Evolutionary conservation across 257 asterid species (phyloP), one percentile per base, ranked within the genome.

Genomic region (Mentha longifolia): DNA sequence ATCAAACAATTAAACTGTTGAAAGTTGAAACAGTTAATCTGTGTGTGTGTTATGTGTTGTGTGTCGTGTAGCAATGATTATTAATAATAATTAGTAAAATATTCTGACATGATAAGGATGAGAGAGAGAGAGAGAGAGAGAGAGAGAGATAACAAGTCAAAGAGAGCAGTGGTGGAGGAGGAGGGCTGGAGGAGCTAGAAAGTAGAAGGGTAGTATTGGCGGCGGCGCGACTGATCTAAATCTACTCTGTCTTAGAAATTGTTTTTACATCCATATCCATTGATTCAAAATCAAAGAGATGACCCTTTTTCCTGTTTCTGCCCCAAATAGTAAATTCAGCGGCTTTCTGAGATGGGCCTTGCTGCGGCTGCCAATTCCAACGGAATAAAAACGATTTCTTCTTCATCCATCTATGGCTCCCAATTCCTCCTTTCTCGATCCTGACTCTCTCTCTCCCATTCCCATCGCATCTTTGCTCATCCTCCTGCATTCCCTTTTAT

Each of bases 401-500:
- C 43, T 11, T 28, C 50, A 35, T 59, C 31, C 15, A 56, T 16
- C 28, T 3, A 78, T 80, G 20, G 15, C 59, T 86, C 57, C 85
- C 81, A 45, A 68, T 72, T 61, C 75, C n/a, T n/a, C n/a, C 56
- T 62, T 75, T 59, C n/a, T 2, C 9, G 42, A 12, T 47, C 11
- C 72, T 73, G 37, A 54, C 46, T 19, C 67, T 37, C 42, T n/a
- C 39, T 12, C 73, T 39, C n/a, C 70, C 57, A 51, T 70, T 22
- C 46, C 75, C 20, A 9, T 76, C 74, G 74, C 68, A 67, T 75
- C 62, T n/a, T 76, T 85, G 52, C 91, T 85, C 71, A 77, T 85
- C 72, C 77, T 85, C 43, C 85, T 87, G 13, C 89, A 85, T 72
- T 76, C 88, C 64, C 91, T 83, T 11, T 84, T 83, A 74, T 81